Evolutionary conservation across 306 rosid species (phyloP).

Genomic region (Sophora flavescens): DNA sequence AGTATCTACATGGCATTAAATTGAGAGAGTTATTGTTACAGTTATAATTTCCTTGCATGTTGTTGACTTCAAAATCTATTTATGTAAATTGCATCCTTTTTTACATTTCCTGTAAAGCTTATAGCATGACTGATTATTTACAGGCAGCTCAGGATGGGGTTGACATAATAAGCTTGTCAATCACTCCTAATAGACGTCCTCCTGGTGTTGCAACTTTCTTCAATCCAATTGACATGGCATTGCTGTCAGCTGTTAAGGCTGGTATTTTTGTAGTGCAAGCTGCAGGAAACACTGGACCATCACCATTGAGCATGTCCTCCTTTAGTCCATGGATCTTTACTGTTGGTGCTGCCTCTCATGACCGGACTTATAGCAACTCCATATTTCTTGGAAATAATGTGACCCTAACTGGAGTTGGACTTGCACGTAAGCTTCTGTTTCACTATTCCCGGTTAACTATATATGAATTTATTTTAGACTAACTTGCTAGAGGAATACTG

Average conservation of each 20-base stretch:
- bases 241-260: conserved; percentile 88
- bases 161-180: conserved; percentile 88
- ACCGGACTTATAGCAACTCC: conserved; percentile 82
- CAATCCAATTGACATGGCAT: conserved; percentile 97
- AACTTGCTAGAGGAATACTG: conserved; percentile 5
- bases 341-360: conserved; percentile 94
- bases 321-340: conserved; percentile 98
- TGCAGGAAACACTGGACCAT: conserved; percentile 97
- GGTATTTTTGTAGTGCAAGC: conserved; percentile 99
- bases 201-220: conserved; percentile 96
- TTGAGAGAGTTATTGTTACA: not conserved
- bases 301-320: conserved; percentile 93
- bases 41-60: not conserved
- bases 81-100: conserved; percentile 13
- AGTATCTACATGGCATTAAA: not conserved
- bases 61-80: conserved; percentile 1
- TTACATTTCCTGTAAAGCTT: conserved; percentile 17
- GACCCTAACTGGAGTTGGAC: conserved; percentile 83
- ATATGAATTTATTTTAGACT: not conserved
- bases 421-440: conserved; percentile 76
- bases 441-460: conserved; percentile 15
- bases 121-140: conserved; percentile 33
- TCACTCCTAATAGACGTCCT: conserved; percentile 96
- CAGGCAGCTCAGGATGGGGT: conserved; percentile 99
- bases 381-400: conserved; percentile 86